These are phyloP conservation scores for Coelastrella sp. DNA, from an alignment of 139 green algal genomes.

Conservation along the genomic window DNA sequence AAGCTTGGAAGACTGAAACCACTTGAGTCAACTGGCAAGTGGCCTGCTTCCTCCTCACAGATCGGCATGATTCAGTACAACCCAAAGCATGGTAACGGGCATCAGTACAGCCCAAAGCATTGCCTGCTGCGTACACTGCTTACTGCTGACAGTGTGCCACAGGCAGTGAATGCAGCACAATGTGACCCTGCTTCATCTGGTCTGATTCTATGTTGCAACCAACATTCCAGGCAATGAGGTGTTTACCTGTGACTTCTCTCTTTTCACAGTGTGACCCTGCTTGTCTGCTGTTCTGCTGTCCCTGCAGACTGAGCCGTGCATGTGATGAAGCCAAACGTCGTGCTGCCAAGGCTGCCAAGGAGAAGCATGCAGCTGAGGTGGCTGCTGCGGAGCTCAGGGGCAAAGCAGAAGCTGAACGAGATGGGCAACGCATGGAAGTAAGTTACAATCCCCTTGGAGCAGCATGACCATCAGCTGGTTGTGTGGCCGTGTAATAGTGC, in stretches of 20 bases:
- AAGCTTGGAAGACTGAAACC: no score
- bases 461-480: neutral
- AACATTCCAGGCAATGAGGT: neutral
- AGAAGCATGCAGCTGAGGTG: conserved; percentile 66
- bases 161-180: no score
- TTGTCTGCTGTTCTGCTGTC: neutral
- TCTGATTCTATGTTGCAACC: no score
- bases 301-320: conserved; percentile 41
- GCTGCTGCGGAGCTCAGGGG: conserved; percentile 54
- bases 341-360: conserved; percentile 61
- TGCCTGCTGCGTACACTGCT: no score
- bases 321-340: conserved; percentile 65
- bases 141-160: no score
- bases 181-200: no score
- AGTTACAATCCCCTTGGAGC: neutral
- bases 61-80: no score
- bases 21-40: no score
- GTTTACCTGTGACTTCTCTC: neutral
- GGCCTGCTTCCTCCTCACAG: no score
- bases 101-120: no score
- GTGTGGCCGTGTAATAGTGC: no score
- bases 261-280: neutral
- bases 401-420: conserved; percentile 48
- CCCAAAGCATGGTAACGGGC: no score
- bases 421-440: conserved; percentile 36